These are phyloP conservation scores for Dalbergia cultrata DNA, from an alignment of 306 rosid genomes.

Conservation along the genomic window DNA sequence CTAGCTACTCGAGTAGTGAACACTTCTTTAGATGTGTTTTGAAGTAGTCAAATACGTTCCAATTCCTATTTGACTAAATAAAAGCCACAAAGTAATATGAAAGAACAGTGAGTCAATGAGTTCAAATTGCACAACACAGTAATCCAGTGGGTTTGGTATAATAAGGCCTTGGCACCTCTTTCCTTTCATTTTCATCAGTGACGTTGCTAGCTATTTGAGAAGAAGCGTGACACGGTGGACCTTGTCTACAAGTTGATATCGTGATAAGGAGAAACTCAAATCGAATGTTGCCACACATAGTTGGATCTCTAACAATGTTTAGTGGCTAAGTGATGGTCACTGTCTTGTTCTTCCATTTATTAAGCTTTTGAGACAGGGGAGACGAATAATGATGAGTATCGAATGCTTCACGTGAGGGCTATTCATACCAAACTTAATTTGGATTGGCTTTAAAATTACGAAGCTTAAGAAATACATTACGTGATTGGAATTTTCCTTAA, in stretches of 20 bases:
- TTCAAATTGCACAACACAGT: not conserved
- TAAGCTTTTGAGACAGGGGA: conserved; percentile 22
- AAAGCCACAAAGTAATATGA: not conserved
- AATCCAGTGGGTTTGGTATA: not conserved
- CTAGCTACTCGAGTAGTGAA: not conserved
- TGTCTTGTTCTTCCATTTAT: conserved; percentile 28
- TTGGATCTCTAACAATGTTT: conserved; percentile 29
- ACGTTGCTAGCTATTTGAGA: conserved; percentile 5
- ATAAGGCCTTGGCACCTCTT: not conserved
- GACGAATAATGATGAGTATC: not conserved
- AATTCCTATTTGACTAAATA: not conserved
- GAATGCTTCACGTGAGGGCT: not conserved
- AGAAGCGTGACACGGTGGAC: conserved; percentile 26
- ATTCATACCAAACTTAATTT: conserved; percentile 6
- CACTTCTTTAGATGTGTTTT: conserved; percentile 12
- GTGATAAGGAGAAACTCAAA: conserved; percentile 24
- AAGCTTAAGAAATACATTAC: conserved; percentile 31
- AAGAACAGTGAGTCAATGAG: not conserved
- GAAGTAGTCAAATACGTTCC: conserved; percentile 22
- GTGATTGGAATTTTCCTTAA: conserved; percentile 54
- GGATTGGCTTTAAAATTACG: conserved; percentile 16
- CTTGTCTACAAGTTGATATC: conserved; percentile 16
- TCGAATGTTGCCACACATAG: conserved; percentile 1
- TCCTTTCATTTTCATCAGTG: conserved; percentile 1
- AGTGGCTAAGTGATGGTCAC: conserved; percentile 41